Percentiles rank a stretch among this genome's conserved stretches.
phyloP scores from a whole-genome alignment of 2,329 filamentous ascomycete genomes.

The Trichoderma atrobrunneum region DNA sequence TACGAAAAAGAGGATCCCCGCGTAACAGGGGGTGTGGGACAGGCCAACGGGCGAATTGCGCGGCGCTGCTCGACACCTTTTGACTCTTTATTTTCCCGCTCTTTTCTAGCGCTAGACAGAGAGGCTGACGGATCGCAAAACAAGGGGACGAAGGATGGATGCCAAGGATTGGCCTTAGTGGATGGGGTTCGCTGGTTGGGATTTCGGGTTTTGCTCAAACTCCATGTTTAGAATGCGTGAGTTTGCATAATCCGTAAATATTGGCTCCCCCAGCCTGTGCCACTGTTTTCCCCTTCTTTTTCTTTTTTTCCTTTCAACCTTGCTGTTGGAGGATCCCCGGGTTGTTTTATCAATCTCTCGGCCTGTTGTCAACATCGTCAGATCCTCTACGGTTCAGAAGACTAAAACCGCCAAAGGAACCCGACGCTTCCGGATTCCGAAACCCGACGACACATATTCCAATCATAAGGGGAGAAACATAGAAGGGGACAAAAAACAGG shows the following conservation, averaged over 20 bases:
- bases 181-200: not conserved
- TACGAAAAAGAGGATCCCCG: not conserved
- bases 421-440: slow-evolving; percentile 11
- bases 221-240: not conserved
- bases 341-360: not conserved
- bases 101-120: not conserved
- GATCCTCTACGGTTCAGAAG: not conserved
- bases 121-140: not conserved
- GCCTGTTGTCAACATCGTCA: not conserved
- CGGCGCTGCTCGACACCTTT: not conserved
- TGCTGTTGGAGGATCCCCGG: not conserved
- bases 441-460: not conserved
- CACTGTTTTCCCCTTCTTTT: not conserved
- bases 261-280: not conserved
- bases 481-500: not conserved
- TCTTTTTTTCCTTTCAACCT: not conserved
- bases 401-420: not conserved
- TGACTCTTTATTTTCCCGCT: not conserved
- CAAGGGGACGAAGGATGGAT: not conserved
- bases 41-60: not conserved
- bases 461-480: not conserved
- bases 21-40: not conserved
- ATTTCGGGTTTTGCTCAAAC: slow-evolving; percentile 11
- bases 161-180: not conserved
- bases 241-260: slow-evolving; percentile 6